Conservation (phyloP, 768 basidiomycete genomes). For the Amanita rubescens region DNA sequence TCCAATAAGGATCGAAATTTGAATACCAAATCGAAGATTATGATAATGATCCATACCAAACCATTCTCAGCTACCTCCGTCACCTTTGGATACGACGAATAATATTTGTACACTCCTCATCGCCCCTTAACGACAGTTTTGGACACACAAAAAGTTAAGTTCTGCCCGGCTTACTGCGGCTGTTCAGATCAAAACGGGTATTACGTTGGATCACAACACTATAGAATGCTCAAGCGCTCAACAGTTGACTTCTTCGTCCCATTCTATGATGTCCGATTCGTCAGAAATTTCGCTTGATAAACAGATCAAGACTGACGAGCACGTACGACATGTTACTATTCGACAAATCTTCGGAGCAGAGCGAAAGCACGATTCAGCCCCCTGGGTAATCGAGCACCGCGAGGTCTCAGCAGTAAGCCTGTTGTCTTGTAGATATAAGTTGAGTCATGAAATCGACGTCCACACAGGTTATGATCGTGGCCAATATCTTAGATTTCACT, state of each 20-base stretch:
- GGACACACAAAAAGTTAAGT: too few species aligned
- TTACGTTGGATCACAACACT: not conserved
- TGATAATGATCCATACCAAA: too few species aligned
- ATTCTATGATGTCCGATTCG: not conserved
- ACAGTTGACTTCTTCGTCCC: not conserved
- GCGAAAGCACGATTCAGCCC: not conserved
- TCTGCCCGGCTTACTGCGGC: too few species aligned
- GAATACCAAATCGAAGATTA: too few species aligned
- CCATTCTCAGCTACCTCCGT: too few species aligned
- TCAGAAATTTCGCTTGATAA: not conserved
- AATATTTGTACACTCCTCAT: too few species aligned
- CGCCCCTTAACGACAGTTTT: too few species aligned
- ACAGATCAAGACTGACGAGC: not conserved
- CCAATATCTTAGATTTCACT: not conserved
- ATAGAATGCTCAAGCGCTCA: not conserved
- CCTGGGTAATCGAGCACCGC: not conserved
- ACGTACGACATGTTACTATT: slow-evolving; percentile 8
- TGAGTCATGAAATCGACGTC: not conserved
- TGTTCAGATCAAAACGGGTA: slow-evolving; percentile 4
- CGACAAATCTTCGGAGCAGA: slow-evolving; percentile 7
- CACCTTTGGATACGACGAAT: too few species aligned
- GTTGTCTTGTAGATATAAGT: not conserved
- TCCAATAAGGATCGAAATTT: too few species aligned
- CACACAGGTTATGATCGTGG: not conserved
- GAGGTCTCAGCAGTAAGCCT: slow-evolving; percentile 1